Conservation (phyloP, 805 yeast species). For the Candida stauntonica region DNA sequence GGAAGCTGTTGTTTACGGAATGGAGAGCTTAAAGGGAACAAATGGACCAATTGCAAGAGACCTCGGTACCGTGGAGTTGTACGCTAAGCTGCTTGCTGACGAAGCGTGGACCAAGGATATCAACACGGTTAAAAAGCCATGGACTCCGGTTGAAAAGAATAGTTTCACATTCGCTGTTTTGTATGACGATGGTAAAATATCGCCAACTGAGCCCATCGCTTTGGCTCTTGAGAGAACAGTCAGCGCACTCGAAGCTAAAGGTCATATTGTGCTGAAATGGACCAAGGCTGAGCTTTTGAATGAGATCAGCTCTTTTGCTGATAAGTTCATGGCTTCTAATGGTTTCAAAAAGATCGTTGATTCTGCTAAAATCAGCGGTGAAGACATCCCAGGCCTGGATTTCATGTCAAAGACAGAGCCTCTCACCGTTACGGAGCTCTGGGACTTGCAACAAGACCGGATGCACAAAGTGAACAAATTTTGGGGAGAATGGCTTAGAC, state of each 20-base stretch:
- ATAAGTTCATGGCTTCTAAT: constrained; percentile 31
- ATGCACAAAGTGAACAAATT: constrained; percentile 34
- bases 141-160: constrained; percentile 35
- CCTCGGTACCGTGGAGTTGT: constrained; percentile 34
- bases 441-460: constrained; percentile 39
- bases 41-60: constrained; percentile 44
- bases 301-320: constrained; percentile 31
- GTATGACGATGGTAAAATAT: constrained; percentile 37
- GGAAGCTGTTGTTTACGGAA: constrained; percentile 19
- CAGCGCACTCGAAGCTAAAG: constrained; percentile 33
- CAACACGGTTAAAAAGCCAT: constrained; percentile 35
- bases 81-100: constrained; percentile 28
- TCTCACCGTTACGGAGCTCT: constrained; percentile 34
- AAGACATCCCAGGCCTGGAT: constrained; percentile 36
- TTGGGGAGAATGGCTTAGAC: constrained; percentile 38
- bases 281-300: constrained; percentile 32
- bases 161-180: constrained; percentile 38
- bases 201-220: constrained; percentile 48
- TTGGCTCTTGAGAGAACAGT: constrained; percentile 37
- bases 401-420: constrained; percentile 33
- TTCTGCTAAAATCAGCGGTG: constrained; percentile 34
- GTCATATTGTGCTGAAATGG: constrained; percentile 48
- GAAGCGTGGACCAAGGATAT: constrained; percentile 43
- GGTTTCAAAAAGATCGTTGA: constrained; percentile 36
- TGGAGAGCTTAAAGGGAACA: constrained; percentile 34